These are phyloP conservation scores for Melanogaster broomeanus DNA, from an alignment of 768 basidiomycete species.

Conservation along the genomic window DNA sequence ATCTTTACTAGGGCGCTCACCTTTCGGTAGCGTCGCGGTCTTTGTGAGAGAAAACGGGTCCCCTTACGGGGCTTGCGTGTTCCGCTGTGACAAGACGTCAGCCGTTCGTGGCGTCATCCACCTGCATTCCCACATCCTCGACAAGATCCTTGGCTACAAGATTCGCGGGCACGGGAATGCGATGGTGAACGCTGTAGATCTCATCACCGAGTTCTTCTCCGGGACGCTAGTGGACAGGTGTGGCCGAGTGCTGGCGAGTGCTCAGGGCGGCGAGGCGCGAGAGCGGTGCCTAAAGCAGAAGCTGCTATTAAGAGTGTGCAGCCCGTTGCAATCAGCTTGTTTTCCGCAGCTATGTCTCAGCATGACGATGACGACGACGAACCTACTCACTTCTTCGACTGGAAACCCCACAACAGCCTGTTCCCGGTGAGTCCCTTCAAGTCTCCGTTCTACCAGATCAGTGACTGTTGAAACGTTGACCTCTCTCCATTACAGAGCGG, in stretches of 20 bases:
- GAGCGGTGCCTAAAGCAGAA: background rate
- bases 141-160: slow-evolving; percentile 17
- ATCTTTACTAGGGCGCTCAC: slow-evolving; percentile 14
- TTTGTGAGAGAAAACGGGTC: slow-evolving; percentile 23
- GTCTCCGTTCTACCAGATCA: background rate
- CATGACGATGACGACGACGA: slow-evolving; percentile 9
- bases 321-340: slow-evolving; percentile 19
- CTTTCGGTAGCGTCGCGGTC: slow-evolving; percentile 24
- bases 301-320: slow-evolving; percentile 10
- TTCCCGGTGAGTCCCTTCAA: slow-evolving; percentile 19
- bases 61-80: slow-evolving; percentile 25
- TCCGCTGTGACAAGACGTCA: slow-evolving; percentile 15
- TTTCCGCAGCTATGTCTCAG: slow-evolving; percentile 25
- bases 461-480: background rate
- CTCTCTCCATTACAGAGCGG: slow-evolving; percentile 1
- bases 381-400: slow-evolving; percentile 23
- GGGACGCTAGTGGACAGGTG: slow-evolving; percentile 16
- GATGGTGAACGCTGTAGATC: slow-evolving; percentile 8
- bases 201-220: slow-evolving; percentile 13
- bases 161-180: background rate
- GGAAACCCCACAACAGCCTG: slow-evolving; percentile 17
- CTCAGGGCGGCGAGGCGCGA: slow-evolving; percentile 8
- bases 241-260: slow-evolving; percentile 15
- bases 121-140: slow-evolving; percentile 17
- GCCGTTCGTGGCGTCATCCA: slow-evolving; percentile 27